Percentiles rank a stretch among this genome's conserved stretches.
Conservation (phyloP, 129 eudicot species). For the Ambrosia trifida region DNA sequence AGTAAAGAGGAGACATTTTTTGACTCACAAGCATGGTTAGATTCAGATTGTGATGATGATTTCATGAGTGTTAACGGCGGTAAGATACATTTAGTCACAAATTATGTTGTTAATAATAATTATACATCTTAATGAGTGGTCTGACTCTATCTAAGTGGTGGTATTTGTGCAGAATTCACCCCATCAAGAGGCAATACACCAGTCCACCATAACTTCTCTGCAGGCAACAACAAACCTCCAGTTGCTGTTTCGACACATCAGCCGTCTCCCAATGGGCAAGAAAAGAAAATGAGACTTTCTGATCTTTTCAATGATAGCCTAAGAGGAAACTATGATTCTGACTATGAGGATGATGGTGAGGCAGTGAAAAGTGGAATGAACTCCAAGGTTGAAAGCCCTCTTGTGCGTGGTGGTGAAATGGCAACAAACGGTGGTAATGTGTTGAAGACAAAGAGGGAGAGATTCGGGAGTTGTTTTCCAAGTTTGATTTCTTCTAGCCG, state of each 20-base stretch:
- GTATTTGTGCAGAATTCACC: conserved; percentile 47
- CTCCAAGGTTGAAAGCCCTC: conserved; percentile 12
- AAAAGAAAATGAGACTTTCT: conserved; percentile 52
- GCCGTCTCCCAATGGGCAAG: conserved; percentile 45
- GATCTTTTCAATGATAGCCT: conserved; percentile 61
- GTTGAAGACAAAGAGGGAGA: conserved; percentile 33
- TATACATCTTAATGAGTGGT: conserved; percentile 6
- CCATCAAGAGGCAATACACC: conserved; percentile 77
- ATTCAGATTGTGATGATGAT: conserved; percentile 74
- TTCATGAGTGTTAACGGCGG: conserved; percentile 73
- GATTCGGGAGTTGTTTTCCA: conserved; percentile 33
- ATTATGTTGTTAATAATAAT: not conserved
- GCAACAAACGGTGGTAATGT: not conserved
- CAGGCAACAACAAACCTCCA: conserved; percentile 34
- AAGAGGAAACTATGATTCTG: conserved; percentile 27
- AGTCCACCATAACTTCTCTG: conserved; percentile 56
- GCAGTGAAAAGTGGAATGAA: conserved; percentile 5
- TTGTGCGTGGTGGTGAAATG: not conserved
- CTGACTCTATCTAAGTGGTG: not conserved
- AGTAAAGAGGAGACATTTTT: conserved; percentile 73
- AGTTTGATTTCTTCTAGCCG: conserved; percentile 33
- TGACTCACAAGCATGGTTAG: conserved; percentile 78
- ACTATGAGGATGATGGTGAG: conserved; percentile 18
- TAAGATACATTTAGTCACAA: conserved; percentile 32
- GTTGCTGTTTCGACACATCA: conserved; percentile 15